Evolutionary conservation across 2,329 filamentous ascomycete genomes (phyloP), one percentile per base, ranked within the genome.

Genomic region (Penicillium olsonii): DNA sequence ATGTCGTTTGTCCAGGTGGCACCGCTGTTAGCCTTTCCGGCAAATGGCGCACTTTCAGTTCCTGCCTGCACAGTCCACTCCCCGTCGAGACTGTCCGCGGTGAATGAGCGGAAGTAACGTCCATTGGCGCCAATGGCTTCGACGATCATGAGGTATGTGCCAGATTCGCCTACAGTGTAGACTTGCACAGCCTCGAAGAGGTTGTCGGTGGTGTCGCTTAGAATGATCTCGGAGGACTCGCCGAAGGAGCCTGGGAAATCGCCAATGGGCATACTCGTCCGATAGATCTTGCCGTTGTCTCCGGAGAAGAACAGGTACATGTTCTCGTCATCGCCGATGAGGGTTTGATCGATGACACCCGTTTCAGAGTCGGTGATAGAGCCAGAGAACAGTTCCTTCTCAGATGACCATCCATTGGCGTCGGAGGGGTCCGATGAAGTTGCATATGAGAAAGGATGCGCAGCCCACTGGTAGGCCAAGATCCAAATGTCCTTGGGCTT

Each of bases 281-380:
- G 77, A 70, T 87, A 87, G 62, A 87, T 84, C 38, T 78, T 79
- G 65, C 84, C 84, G 54, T 87, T 85, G 68, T 87, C 84, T 7
- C 83, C 84, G 0, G 77, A 75, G 57, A 87, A 87, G 78, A 87
- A 87, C 4, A 87, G 72, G 58, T 86, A 86, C 81, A 86, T 85
- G 68, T 80, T 78, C 6, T 63, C 67, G 62, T 68, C 68, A 65
- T 87, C 84, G 34, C 80, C 82, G 54, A 87, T 87, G 48, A 87
- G 55, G 0, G 82, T 81, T 68, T 85, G 83, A 65, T 87, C 84
- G 52, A 87, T 86, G 10, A 73, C 62, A 1, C 81, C 81, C 0
- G 78, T 84, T 66, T 66, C 63, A 4, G 78, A 78, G 47, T 61
- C 74, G 58, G 55, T 18, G 33, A 86, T 81, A 17, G 63, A 74